These are phyloP conservation scores for Hypoxylon sp. DNA, from an alignment of 2,329 filamentous ascomycete species.

Conservation along the genomic window DNA sequence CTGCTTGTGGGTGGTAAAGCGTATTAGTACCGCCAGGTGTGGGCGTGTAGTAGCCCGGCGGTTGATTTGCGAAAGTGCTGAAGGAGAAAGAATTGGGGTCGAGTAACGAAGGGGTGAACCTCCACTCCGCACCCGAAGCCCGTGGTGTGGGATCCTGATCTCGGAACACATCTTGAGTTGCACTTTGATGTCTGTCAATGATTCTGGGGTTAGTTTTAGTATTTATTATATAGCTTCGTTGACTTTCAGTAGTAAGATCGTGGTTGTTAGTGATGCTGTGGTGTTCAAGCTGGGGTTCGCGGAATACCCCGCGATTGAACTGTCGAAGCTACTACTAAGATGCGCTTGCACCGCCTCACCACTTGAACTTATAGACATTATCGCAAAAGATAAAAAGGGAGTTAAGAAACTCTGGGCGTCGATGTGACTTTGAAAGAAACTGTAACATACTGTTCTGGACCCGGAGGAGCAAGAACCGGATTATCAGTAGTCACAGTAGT, in stretches of 20 bases:
- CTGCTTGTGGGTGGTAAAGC: conserved; percentile 85
- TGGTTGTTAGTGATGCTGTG: conserved; percentile 22
- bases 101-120: conserved; percentile 89
- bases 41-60: conserved; percentile 88
- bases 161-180: conserved; percentile 64
- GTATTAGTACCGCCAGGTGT: conserved; percentile 86
- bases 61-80: conserved; percentile 82
- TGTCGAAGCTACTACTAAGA: conserved; percentile 35
- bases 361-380: conserved; percentile 18
- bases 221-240: conserved; percentile 12
- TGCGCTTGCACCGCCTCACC: conserved; percentile 50
- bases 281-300: conserved; percentile 34
- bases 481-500: conserved; percentile 56
- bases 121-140: conserved; percentile 84
- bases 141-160: conserved; percentile 88
- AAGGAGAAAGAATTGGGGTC: conserved; percentile 90
- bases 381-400: conserved; percentile 27
- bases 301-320: conserved; percentile 50
- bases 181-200: conserved; percentile 65
- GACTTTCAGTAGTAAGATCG: conserved; percentile 19
- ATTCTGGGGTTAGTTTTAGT: conserved; percentile 37
- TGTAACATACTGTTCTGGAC: conserved; percentile 51
- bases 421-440: conserved; percentile 25
- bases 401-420: neutral
- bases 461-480: conserved; percentile 49